Conservation (phyloP, 2,329 filamentous ascomycete genomes). For the Claviceps purpurea region DNA sequence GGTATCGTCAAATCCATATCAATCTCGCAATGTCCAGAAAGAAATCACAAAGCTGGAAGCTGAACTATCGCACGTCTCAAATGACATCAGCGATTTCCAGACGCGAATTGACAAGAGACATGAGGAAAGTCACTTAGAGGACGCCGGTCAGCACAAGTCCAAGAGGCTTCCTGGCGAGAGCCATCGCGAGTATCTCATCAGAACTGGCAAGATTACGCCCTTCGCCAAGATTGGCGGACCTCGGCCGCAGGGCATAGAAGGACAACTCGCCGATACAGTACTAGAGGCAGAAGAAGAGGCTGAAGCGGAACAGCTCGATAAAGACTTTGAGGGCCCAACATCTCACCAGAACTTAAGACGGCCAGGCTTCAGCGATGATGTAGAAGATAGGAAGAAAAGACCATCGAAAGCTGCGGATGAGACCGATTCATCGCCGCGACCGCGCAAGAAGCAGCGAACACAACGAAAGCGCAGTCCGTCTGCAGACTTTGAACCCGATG, state of each 20-base stretch:
- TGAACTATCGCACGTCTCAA: conserved; percentile 50
- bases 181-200: conserved; percentile 77
- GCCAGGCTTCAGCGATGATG: conserved; percentile 50
- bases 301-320: conserved; percentile 26
- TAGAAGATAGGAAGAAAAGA: conserved; percentile 1
- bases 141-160: conserved; percentile 32
- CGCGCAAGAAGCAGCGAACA: conserved; percentile 41
- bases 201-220: conserved; percentile 94
- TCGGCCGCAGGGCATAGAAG: conserved; percentile 47
- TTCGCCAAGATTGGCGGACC: conserved; percentile 67
- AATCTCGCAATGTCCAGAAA: conserved; percentile 44
- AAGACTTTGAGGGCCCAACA: conserved; percentile 32
- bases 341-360: conserved; percentile 63
- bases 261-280: conserved; percentile 62
- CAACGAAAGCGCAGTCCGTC: conserved; percentile 24
- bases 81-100: conserved; percentile 69
- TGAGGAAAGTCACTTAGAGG: conserved; percentile 32
- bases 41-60: conserved; percentile 54
- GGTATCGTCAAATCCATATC: conserved; percentile 29
- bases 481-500: conserved; percentile 32
- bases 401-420: conserved; percentile 14
- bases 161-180: conserved; percentile 64
- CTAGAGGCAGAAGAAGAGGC: conserved; percentile 70
- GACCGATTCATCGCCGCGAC: conserved; percentile 43
- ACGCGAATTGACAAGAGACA: conserved; percentile 67